phyloP scores from a whole-genome alignment of 1,139 yeast species.

The Pichia sp. region DNA sequence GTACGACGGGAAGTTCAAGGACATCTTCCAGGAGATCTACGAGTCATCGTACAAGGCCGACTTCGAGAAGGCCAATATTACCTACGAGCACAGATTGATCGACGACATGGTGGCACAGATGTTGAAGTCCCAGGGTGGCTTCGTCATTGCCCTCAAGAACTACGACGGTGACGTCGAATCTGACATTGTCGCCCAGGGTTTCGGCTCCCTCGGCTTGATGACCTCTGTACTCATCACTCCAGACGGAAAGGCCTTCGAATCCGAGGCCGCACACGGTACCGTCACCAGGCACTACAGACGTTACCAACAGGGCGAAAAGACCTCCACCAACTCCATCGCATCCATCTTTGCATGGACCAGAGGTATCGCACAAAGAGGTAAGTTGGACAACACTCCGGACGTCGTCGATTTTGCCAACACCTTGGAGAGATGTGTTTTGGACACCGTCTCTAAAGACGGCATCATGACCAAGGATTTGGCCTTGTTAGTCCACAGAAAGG shows the following conservation, averaged over 20 bases:
- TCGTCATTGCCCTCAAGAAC: slow-evolving; percentile 90
- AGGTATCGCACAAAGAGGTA: slow-evolving; percentile 77
- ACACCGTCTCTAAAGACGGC: slow-evolving; percentile 79
- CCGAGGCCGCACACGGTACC: slow-evolving; percentile 97
- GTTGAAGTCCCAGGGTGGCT: slow-evolving; percentile 94
- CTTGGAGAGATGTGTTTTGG: slow-evolving; percentile 78
- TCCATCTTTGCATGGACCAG: slow-evolving; percentile 96
- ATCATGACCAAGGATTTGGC: slow-evolving; percentile 96
- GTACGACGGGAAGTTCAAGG: slow-evolving; percentile 94
- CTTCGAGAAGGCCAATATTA: slow-evolving; percentile 74
- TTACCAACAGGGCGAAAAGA: slow-evolving; percentile 92
- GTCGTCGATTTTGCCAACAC: slow-evolving; percentile 73
- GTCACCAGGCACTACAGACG: slow-evolving; percentile 95
- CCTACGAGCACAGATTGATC: slow-evolving; percentile 94
- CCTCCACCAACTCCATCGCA: slow-evolving; percentile 97
- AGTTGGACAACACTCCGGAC: slow-evolving; percentile 77
- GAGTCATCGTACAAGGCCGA: slow-evolving; percentile 61
- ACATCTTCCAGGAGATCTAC: slow-evolving; percentile 79
- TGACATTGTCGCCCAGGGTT: slow-evolving; percentile 96
- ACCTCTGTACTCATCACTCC: slow-evolving; percentile 92
- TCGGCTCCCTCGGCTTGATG: slow-evolving; percentile 94
- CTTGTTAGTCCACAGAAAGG: slow-evolving; percentile 70
- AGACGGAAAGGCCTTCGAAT: slow-evolving; percentile 91
- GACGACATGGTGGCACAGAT: slow-evolving; percentile 99
- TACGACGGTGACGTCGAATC: slow-evolving; percentile 98